phyloP scores from a whole-genome alignment of 768 basidiomycete species.

The Steccherinum ochraceum region DNA sequence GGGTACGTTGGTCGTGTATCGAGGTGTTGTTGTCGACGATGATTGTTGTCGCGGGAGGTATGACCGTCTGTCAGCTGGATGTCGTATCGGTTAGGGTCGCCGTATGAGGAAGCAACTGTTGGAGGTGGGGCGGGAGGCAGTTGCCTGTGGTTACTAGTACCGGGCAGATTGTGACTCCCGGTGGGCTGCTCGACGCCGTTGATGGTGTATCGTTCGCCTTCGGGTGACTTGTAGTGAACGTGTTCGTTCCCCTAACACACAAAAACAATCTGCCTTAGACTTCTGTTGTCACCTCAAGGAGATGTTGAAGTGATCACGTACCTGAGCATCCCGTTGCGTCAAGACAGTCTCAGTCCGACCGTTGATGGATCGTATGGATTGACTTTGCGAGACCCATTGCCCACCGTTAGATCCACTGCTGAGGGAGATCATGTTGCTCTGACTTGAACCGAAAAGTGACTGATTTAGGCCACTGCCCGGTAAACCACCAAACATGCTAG shows the following conservation, averaged over 20 bases:
- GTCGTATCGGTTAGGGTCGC: too few species aligned
- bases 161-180: too few species aligned
- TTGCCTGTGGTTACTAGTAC: too few species aligned
- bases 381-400: conserved; percentile 45
- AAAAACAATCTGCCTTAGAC: too few species aligned
- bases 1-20: too few species aligned
- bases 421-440: conserved; percentile 15
- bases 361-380: conserved; percentile 51
- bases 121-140: too few species aligned
- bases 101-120: too few species aligned
- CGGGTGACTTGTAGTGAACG: conserved; percentile 54
- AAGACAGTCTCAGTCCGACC: conserved; percentile 58
- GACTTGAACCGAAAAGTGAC: conserved; percentile 7
- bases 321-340: conserved; percentile 52
- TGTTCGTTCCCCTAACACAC: conserved; percentile 65
- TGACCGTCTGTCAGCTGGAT: too few species aligned
- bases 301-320: too few species aligned
- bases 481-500: not conserved
- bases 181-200: conserved; percentile 52
- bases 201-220: conserved; percentile 61
- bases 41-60: too few species aligned
- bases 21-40: too few species aligned
- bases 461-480: not conserved
- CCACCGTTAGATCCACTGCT: conserved; percentile 31
- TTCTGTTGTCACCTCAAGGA: too few species aligned